Percentiles rank a stretch among this genome's conserved stretches.
Conservation (phyloP, 2,329 filamentous ascomycete species). For the Colletotrichum chlorophyti region DNA sequence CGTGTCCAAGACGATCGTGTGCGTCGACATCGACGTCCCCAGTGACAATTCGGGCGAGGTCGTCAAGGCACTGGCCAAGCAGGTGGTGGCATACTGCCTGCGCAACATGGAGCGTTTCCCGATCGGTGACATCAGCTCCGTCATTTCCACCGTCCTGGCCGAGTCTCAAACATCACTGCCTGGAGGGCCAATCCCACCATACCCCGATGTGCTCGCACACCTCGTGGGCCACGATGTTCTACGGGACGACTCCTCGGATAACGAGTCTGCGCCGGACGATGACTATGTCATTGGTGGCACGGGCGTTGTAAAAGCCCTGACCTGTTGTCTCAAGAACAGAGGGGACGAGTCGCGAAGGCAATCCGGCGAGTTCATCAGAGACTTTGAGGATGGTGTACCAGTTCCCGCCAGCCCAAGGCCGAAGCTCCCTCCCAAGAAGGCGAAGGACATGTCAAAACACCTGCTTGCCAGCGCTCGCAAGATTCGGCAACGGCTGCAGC, state of each 20-base stretch:
- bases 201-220: constrained; percentile 83
- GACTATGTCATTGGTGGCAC: constrained; percentile 97
- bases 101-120: constrained; percentile 86
- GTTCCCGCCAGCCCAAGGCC: constrained; percentile 38
- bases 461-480: constrained; percentile 86
- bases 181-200: constrained; percentile 50
- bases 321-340: constrained; percentile 87
- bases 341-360: constrained; percentile 66
- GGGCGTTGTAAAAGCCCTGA: constrained; percentile 91
- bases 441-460: constrained; percentile 93
- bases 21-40: constrained; percentile 91
- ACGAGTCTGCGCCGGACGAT: constrained; percentile 79
- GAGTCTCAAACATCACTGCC: constrained; percentile 36
- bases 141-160: constrained; percentile 47
- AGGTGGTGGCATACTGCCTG: constrained; percentile 93
- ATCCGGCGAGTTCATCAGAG: constrained; percentile 59
- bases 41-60: constrained; percentile 83
- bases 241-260: constrained; percentile 61
- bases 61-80: constrained; percentile 89
- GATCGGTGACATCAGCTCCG: constrained; percentile 64
- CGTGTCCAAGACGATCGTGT: constrained; percentile 82
- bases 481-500: constrained; percentile 83
- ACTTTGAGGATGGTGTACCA: constrained; percentile 58
- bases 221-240: constrained; percentile 76
- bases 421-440: constrained; percentile 63